phyloP scores from a whole-genome alignment of 306 rosid genomes.

The Dryas octopetala region DNA sequence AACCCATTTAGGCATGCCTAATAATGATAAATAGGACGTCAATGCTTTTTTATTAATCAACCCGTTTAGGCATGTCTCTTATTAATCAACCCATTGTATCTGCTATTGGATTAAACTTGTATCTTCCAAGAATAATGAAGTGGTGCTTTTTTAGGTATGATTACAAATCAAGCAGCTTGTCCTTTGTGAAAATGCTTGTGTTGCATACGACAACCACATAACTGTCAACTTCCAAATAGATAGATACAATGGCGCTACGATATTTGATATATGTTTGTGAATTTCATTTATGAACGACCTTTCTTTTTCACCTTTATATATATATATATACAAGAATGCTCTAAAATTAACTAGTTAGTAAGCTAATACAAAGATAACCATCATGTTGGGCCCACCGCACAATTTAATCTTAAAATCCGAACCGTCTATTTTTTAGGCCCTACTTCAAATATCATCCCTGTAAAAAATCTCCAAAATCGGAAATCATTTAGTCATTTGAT shows the following conservation, averaged over 20 bases:
- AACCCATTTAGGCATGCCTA: conserved; percentile 26
- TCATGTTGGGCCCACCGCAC: no score
- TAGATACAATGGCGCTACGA: no score
- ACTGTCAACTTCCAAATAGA: neutral
- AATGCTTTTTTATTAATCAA: neutral
- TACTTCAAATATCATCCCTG: no score
- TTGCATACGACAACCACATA: neutral
- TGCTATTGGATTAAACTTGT: neutral
- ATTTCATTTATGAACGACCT: neutral
- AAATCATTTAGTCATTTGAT: no score
- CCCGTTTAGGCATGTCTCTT: no score
- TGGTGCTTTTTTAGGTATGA: neutral
- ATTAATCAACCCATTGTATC: neutral
- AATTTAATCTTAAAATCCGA: no score
- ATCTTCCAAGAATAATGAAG: neutral
- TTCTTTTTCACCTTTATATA: no score
- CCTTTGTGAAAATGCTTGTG: neutral
- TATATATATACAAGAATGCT: no score
- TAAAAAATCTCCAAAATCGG: no score
- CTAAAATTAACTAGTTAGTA: no score
- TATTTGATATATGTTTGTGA: neutral
- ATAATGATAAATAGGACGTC: conserved; percentile 18
- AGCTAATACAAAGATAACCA: no score
- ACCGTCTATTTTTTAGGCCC: no score
- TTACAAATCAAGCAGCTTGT: conserved; percentile 9